These are phyloP conservation scores for Cicer pinnatifidum DNA, from an alignment of 306 rosid species.

Conservation along the genomic window DNA sequence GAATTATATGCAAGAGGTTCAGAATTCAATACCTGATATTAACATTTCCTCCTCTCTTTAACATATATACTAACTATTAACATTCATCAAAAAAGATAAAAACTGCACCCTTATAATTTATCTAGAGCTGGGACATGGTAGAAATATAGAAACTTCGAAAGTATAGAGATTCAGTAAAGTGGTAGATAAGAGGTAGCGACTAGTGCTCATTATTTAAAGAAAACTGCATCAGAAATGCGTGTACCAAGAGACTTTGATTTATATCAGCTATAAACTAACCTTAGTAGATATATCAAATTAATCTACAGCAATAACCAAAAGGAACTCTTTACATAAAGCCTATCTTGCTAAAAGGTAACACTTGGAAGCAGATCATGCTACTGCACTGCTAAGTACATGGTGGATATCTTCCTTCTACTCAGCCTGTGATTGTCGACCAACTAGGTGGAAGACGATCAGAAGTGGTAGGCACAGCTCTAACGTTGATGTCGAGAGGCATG, in stretches of 20 bases:
- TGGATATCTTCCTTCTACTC: constrained; percentile 40
- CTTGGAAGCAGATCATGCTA: constrained; percentile 29
- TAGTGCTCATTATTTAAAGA: background rate
- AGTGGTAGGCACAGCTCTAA: constrained; percentile 64
- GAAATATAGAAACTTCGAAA: background rate
- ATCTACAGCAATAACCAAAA: background rate
- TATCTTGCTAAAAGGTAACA: constrained; percentile 37
- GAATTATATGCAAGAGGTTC: too few relatives aligned
- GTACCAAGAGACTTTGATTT: constrained; percentile 28
- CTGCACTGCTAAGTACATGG: background rate
- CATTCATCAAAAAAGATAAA: too few relatives aligned
- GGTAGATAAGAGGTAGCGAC: background rate
- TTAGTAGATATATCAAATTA: constrained; percentile 17
- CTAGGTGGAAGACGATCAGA: constrained; percentile 60
- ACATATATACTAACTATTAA: too few relatives aligned
- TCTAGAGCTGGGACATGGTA: too few relatives aligned
- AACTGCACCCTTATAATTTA: too few relatives aligned
- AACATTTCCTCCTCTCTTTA: too few relatives aligned
- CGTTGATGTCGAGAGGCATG: constrained; percentile 65
- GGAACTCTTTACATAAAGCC: constrained; percentile 39
- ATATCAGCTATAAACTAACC: constrained; percentile 36
- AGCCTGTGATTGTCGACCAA: constrained; percentile 50
- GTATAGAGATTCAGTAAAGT: background rate
- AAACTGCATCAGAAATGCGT: constrained; percentile 24
- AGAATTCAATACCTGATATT: too few relatives aligned